These are phyloP conservation scores for Clonostachys solani DNA, from an alignment of 2,329 filamentous ascomycete genomes.

Conservation along the genomic window DNA sequence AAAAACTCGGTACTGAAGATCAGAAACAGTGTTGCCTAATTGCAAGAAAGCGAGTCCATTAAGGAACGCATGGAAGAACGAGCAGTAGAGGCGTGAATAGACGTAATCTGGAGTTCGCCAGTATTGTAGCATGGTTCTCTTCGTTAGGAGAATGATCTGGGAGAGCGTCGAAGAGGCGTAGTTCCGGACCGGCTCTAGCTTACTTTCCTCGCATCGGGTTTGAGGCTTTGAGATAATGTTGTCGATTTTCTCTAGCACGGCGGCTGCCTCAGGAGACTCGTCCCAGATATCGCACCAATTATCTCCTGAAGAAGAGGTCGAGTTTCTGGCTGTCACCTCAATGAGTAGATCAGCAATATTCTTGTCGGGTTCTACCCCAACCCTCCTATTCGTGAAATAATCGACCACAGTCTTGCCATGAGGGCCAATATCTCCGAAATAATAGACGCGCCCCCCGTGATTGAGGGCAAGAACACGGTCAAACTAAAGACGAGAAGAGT, in stretches of 20 bases:
- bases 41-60: conserved; percentile 72
- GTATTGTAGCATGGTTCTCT: conserved; percentile 28
- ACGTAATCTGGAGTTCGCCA: conserved; percentile 50
- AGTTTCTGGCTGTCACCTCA: conserved; percentile 35
- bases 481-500: conserved; percentile 43
- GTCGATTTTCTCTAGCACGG: conserved; percentile 58
- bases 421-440: conserved; percentile 63
- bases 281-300: conserved; percentile 70
- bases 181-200: conserved; percentile 8
- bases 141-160: conserved; percentile 23
- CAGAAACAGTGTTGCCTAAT: conserved; percentile 59
- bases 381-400: conserved; percentile 64
- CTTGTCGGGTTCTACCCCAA: conserved; percentile 52
- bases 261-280: conserved; percentile 44
- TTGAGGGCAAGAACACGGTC: conserved; percentile 60
- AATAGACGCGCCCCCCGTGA: conserved; percentile 46
- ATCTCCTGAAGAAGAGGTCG: conserved; percentile 22
- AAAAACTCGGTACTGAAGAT: conserved; percentile 69
- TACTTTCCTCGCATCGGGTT: conserved; percentile 41
- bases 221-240: conserved; percentile 1
- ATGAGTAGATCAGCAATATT: conserved; percentile 77
- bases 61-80: conserved; percentile 60
- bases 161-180: conserved; percentile 22
- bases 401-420: conserved; percentile 51
- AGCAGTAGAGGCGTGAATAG: conserved; percentile 51